These are phyloP conservation scores for Yamadazyma triangularis DNA, from an alignment of 1,139 yeast genomes.

Conservation along the genomic window DNA sequence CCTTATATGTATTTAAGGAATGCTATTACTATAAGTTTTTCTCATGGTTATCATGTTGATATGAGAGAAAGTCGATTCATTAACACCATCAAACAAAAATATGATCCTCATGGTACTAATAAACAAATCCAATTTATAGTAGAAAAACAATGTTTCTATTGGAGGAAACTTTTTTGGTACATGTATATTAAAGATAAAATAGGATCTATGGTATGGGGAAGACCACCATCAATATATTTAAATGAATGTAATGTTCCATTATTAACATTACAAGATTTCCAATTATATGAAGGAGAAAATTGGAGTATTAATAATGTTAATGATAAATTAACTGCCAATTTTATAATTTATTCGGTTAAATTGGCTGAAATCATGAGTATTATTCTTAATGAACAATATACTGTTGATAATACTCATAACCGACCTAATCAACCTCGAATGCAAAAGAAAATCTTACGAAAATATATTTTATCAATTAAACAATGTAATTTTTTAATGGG, in stretches of 20 bases:
- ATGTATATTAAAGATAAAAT: slow-evolving; percentile 67
- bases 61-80: slow-evolving; percentile 21
- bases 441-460: slow-evolving; percentile 45
- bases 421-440: no score
- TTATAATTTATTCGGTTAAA: slow-evolving; percentile 62
- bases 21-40: slow-evolving; percentile 67
- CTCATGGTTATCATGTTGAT: slow-evolving; percentile 66
- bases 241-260: slow-evolving; percentile 78
- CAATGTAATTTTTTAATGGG: slow-evolving; percentile 81
- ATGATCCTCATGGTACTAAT: no score
- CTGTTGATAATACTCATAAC: no score
- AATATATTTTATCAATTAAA: slow-evolving; percentile 53
- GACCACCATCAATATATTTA: slow-evolving; percentile 66
- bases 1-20: slow-evolving; percentile 70
- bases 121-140: no score
- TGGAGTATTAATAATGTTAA: slow-evolving; percentile 43
- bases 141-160: no score
- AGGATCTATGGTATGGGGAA: slow-evolving; percentile 72
- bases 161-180: slow-evolving; percentile 81
- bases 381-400: slow-evolving; percentile 66
- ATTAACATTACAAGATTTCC: slow-evolving; percentile 62
- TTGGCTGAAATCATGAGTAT: slow-evolving; percentile 73
- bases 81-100: slow-evolving; percentile 2
- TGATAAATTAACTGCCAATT: slow-evolving; percentile 49
- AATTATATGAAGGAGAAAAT: slow-evolving; percentile 49